Evolutionary conservation across 208 protist genomes (phyloP), one percentile per base, ranked within the genome.

Genomic region (Acanthamoeba lugdunensis): DNA sequence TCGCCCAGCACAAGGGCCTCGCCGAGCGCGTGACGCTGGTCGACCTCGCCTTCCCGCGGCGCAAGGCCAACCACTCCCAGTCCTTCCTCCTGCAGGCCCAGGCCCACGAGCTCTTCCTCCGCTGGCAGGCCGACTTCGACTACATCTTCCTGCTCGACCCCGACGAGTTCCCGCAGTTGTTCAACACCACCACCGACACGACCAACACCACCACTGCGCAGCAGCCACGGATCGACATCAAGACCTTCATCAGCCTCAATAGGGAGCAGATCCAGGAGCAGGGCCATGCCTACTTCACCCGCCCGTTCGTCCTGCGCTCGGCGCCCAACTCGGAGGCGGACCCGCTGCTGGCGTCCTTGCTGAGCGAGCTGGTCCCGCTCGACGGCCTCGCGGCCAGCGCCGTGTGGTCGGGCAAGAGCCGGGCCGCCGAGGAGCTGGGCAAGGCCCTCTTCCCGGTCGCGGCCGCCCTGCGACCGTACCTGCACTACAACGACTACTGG

Each of bases 101-200:
- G 65, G n/a, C 65, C 65, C 30, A 73, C 65, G 65, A 73, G 28
- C 65, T 73, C 16, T 28, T 30, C 9, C 28, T 79, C 16, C 71
- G 71, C 28, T 79, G 71, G 71, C 71, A 79, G 30, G 71, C 71
- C 28, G 33, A 79, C 11, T 79, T 79, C 21, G 71, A 79, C 71
- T 79, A 45, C 71, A 48, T 79, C 33, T 50, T 48, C 18, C 3
- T 45, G 6, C 7, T 79, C 37, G 71, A 79, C 37, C 13, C 30
- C 4, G 71, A 79, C 71, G 71, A 79, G 33, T 79, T 23, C 30
- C 14, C n/a, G 5, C 71, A 79, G 71, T 13, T 79, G 1, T 79
- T 79, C 30, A 28, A 37, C 7, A 1, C 37, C 7, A 9, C 37
- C 7, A 5, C 16, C 61, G 3, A 1, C 25, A 3, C 61, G 13